Base-by-base conservation (phyloP, 495 filamentous ascomycete species). In the Umbilicaria muhlenbergii region DNA sequence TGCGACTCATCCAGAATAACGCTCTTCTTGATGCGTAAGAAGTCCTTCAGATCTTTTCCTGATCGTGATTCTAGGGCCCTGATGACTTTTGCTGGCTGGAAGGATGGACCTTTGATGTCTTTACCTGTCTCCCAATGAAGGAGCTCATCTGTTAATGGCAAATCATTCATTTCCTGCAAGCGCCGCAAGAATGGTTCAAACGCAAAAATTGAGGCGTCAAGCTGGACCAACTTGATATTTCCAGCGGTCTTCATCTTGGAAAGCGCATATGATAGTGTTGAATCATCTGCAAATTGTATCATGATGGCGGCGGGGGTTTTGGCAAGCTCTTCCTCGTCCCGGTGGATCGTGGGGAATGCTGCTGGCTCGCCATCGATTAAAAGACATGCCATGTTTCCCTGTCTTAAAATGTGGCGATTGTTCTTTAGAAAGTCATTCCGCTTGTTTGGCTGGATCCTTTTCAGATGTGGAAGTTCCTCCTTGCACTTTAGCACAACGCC, bases 191-290 rank as follows among this genome's bases (percentile, higher is more conserved):
- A 65, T 0, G 83, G 83, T 44, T 86, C 78, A 47, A 77, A 86
- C 0, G 81, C 75, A 54, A 86, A 87, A 0, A 80, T 61, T 0
- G 82, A 58, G 0, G 81, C 77, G 43, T 81, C 68, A 3, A 83
- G 68, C n/a, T 65, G 60, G 0, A 80, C 46, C 16, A 68, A 63
- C 11, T 55, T 32, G 6, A 79, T 51, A 32, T 60, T 43, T 1
- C 50, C 19, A 0, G 58, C 46, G 3, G 58, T 42, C 32, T 68
- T 74, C 17, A 65, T 49, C 14, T 37, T 52, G 2, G 62, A 15
- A 0, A 74, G 46, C 0, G 63, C 46, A 32, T 70, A 67, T 3
- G 51, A 48, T 4, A 78, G 49, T 0, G 66, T 62, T 17, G 57
- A 48, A 15, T 59, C 48, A 28, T 71, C 69, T 0, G 57, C 38